phyloP scores from a whole-genome alignment of 2,329 filamentous ascomycete species.

The Ophiostoma quercus region DNA sequence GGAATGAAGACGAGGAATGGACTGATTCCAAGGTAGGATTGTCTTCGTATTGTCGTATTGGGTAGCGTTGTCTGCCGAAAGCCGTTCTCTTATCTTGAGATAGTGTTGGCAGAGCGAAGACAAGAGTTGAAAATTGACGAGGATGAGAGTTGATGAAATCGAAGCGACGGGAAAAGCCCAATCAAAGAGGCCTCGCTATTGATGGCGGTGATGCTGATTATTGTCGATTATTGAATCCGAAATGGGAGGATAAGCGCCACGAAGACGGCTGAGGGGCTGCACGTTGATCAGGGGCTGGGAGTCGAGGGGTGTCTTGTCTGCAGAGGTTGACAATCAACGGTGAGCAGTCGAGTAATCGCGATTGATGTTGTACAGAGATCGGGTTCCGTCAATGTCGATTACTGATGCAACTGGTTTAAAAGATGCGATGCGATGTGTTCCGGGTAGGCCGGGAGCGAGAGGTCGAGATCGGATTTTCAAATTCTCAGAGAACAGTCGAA shows the following conservation, averaged over 20 bases:
- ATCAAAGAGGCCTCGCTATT: background rate
- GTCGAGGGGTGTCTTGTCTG: background rate
- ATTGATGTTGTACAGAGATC: background rate
- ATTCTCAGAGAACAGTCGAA: background rate
- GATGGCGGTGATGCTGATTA: background rate
- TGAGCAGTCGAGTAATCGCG: background rate
- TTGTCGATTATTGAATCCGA: background rate
- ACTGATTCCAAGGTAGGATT: constrained; percentile 6
- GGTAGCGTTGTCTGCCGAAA: background rate
- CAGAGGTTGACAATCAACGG: background rate
- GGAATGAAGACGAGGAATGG: background rate
- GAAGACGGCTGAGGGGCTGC: background rate
- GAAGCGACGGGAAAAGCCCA: background rate
- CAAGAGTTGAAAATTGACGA: background rate
- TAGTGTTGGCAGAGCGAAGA: background rate
- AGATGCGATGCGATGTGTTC: background rate
- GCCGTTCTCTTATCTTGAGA: background rate
- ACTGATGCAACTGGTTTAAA: background rate
- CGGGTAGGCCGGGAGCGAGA: background rate
- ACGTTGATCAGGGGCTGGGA: constrained; percentile 1
- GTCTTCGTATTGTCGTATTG: constrained; percentile 6
- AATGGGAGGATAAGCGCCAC: background rate
- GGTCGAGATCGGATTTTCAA: background rate
- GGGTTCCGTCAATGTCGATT: background rate
- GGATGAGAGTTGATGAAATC: background rate